Evolutionary conservation across 2,329 filamentous ascomycete species (phyloP), one percentile per base, ranked within the genome.

Genomic region (Fusarium stilboides): DNA sequence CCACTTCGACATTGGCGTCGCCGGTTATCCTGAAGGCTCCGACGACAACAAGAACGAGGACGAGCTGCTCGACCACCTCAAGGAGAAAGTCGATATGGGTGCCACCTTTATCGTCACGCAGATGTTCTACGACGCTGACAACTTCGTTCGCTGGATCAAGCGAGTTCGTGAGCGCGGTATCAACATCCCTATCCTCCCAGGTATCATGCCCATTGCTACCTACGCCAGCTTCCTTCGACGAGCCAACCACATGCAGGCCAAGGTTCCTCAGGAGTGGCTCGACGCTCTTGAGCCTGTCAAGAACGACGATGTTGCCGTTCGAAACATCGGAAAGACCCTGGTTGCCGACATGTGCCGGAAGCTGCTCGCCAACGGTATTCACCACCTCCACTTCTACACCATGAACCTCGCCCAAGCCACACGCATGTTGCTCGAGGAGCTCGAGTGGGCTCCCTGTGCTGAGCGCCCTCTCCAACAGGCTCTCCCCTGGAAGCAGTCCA

Each of bases 101-200:
- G 94, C 92, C 66, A 91, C 92, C 8, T 99, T 98, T 78, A 92
- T 99, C 69, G 93, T 99, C 55, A 98, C 96, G 0, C 96, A 99
- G 83, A 99, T 99, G 96, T 98, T 98, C 82, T 99, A 99, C 84
- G 95, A 99, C 76, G 94, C 89, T 50, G 95, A 99, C 76, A 95
- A 96, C 77, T 99, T 99, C 81, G 82, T 98, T 55, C 88, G 90
- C 54, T 99, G 96, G 96, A 92, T 97, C 37, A 85, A 88, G 72
- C 96, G 93, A 78, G 94, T 95, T 62, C 91, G 94, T 50, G 93
- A 91, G 53, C 90, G 89, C 75, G 96, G 96, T 47, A 95, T 99
- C 76, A 90, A 83, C 26, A 85, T 96, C 33, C 93, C 93, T 17
- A 96, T 97, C 71, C 88, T 97, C 49, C 92, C 92, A 4, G 94